Conservation (phyloP, 73 alveolate species). For the Paraurostyla sp. region DNA sequence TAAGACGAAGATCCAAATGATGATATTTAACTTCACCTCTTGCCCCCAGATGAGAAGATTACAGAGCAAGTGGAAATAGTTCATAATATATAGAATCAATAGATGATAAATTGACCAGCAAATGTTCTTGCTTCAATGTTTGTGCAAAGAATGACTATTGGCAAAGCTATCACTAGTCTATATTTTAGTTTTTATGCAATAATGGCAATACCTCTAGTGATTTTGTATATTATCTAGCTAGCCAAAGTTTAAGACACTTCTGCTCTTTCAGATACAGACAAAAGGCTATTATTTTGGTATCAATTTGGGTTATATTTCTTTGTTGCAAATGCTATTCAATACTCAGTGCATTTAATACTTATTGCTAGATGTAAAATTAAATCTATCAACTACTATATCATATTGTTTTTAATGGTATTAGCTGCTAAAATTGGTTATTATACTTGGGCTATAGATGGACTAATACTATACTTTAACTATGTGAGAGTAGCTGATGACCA, state of each 20-base stretch:
- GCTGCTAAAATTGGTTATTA: neutral
- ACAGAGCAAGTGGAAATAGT: no score
- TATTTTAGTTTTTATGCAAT: constrained; percentile 10
- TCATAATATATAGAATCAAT: no score
- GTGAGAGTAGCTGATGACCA: neutral
- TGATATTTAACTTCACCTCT: no score
- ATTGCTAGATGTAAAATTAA: neutral
- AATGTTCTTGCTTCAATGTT: no score
- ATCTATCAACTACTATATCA: neutral
- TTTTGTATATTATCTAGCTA: neutral
- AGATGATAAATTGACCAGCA: no score
- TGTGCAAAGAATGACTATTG: no score
- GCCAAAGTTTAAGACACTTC: neutral
- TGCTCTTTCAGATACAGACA: no score
- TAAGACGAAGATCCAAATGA: no score
- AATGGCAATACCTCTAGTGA: neutral
- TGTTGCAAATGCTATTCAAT: neutral
- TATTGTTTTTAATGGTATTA: neutral
- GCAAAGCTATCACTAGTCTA: neutral
- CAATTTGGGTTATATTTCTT: constrained; percentile 4
- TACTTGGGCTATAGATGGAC: constrained; percentile 47
- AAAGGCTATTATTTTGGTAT: no score
- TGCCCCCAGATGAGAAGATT: no score
- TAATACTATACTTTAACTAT: neutral
- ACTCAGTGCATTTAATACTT: neutral